phyloP scores from a whole-genome alignment of 1,284 basidiomycete genomes.

The Malassezia sp. region DNA sequence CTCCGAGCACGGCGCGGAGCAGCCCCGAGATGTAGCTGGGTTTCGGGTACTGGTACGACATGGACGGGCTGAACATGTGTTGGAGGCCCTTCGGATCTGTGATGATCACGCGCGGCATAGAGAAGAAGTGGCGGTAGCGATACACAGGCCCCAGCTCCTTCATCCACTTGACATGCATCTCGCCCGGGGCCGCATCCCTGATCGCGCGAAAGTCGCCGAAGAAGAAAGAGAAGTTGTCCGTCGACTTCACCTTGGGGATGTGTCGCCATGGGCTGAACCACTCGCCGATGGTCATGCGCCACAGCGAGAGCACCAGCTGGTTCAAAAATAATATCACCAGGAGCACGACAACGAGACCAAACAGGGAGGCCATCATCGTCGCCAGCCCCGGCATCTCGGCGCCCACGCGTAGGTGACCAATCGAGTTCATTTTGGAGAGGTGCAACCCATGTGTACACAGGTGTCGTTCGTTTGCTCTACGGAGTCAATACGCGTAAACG shows the following conservation, averaged over 20 bases:
- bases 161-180: constrained; percentile 18
- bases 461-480: too few species aligned
- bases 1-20: constrained; percentile 28
- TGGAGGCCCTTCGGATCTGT: constrained; percentile 33
- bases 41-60: constrained; percentile 41
- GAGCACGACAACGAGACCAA: constrained; percentile 2
- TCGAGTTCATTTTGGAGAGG: too few species aligned
- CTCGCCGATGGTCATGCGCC: constrained; percentile 17
- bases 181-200: constrained; percentile 11
- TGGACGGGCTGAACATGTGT: constrained; percentile 29
- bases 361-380: neutral
- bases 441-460: too few species aligned
- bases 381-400: too few species aligned
- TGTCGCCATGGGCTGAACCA: constrained; percentile 15
- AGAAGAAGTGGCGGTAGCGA: constrained; percentile 37
- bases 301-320: constrained; percentile 10
- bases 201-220: constrained; percentile 19
- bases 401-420: too few species aligned
- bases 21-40: constrained; percentile 23
- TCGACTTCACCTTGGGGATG: constrained; percentile 16
- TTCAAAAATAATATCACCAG: constrained; percentile 9
- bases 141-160: constrained; percentile 21
- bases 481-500: too few species aligned
- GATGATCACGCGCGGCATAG: constrained; percentile 31
- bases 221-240: constrained; percentile 9